These are phyloP conservation scores for Leishmania martiniquensis DNA, from an alignment of 208 protist genomes.

Conservation along the genomic window DNA sequence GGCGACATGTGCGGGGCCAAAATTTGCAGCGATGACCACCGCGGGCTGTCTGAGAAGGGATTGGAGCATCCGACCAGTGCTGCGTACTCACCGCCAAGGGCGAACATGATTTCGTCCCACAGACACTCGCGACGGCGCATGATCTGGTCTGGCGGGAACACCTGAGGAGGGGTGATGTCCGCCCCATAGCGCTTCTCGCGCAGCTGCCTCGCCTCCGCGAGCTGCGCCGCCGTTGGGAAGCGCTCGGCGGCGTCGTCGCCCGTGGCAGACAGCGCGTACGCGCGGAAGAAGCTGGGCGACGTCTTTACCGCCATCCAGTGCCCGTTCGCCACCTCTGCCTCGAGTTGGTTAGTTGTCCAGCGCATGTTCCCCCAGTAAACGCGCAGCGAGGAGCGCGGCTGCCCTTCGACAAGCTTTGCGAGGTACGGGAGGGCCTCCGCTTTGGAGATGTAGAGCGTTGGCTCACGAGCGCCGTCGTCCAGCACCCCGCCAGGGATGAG, in stretches of 20 bases:
- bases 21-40: constrained; percentile 51
- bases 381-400: constrained; percentile 77
- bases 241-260: constrained; percentile 35
- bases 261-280: constrained; percentile 46
- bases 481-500: constrained; percentile 54
- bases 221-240: constrained; percentile 73
- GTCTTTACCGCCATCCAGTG: constrained; percentile 85
- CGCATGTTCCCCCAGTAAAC: constrained; percentile 89
- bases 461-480: constrained; percentile 66
- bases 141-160: constrained; percentile 79
- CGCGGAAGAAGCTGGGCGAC: constrained; percentile 78
- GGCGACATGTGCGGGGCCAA: constrained; percentile 30
- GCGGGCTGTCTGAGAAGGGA: constrained; percentile 60
- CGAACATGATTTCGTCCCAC: constrained; percentile 89
- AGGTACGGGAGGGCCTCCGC: constrained; percentile 84
- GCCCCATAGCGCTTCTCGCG: constrained; percentile 65
- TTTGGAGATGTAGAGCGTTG: constrained; percentile 81
- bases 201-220: constrained; percentile 40
- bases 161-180: constrained; percentile 66
- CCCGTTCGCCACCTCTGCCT: constrained; percentile 80
- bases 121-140: constrained; percentile 76
- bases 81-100: constrained; percentile 76
- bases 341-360: constrained; percentile 77
- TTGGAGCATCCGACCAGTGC: constrained; percentile 79
- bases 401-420: constrained; percentile 57